A percentile compares a stretch with the other conserved stretches of the same genome.
Conservation (phyloP, 305 asterid species). For the Fraxinus greggii region DNA sequence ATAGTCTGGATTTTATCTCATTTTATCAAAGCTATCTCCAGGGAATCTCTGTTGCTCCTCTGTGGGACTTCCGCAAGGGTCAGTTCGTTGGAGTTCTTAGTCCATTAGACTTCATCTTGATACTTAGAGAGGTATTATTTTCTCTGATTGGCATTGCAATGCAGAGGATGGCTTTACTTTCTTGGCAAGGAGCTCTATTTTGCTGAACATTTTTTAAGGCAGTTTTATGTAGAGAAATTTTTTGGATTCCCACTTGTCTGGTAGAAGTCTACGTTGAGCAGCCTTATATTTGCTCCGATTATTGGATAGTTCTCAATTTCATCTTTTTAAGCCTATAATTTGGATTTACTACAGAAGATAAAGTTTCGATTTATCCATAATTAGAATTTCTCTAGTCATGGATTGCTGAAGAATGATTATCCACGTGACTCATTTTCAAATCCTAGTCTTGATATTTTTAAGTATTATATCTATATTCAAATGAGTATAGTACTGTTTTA, state of each 20-base stretch:
- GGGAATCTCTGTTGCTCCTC: constrained; percentile 73
- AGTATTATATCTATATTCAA: constrained; percentile 6
- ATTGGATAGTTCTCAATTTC: neutral
- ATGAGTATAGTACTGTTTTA: constrained; percentile 7
- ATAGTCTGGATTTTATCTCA: constrained; percentile 26
- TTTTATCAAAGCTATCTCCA: constrained; percentile 34
- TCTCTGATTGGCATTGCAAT: constrained; percentile 17
- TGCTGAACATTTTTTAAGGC: neutral
- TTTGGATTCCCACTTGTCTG: neutral
- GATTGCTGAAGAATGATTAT: neutral
- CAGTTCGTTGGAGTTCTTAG: constrained; percentile 74
- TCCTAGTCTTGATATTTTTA: constrained; percentile 8
- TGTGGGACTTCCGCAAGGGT: constrained; percentile 64
- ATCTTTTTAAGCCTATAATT: neutral
- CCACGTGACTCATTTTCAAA: neutral
- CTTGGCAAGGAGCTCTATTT: neutral
- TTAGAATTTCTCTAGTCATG: neutral
- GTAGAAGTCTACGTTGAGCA: neutral
- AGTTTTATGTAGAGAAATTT: neutral
- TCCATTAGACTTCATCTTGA: constrained; percentile 71
- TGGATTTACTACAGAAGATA: neutral
- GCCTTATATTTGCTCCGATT: neutral
- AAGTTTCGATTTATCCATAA: neutral
- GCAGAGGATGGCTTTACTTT: constrained; percentile 6
- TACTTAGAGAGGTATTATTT: constrained; percentile 62